These are phyloP conservation scores for Aspergillus terreus DNA, from an alignment of 2,329 filamentous ascomycete genomes.

Conservation along the genomic window DNA sequence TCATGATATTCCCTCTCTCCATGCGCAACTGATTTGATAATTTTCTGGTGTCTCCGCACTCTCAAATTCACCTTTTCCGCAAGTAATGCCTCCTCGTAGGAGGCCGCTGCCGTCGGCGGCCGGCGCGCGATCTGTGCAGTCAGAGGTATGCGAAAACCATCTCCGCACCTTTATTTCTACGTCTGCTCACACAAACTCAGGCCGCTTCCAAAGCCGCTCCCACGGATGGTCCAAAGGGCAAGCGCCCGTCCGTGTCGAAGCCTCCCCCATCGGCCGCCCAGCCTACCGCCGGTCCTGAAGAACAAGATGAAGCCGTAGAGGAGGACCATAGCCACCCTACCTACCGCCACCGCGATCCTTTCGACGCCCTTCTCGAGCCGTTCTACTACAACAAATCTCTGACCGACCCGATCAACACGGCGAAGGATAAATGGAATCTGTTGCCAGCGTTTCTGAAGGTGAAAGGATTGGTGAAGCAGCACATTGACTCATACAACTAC, in stretches of 20 bases:
- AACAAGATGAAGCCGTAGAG: constrained; percentile 12
- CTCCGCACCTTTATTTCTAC: constrained; percentile 9
- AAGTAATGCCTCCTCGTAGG: constrained; percentile 36
- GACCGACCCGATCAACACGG: constrained; percentile 67
- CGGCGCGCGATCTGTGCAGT: constrained; percentile 22
- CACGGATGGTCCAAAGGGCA: constrained; percentile 21
- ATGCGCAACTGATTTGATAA: background rate
- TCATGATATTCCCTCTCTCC: constrained; percentile 10
- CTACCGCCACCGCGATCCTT: constrained; percentile 38
- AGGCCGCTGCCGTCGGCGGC: constrained; percentile 30
- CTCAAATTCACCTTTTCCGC: background rate
- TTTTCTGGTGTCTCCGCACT: background rate
- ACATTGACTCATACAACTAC: constrained; percentile 98
- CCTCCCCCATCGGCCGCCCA: constrained; percentile 15
- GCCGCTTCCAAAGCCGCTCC: constrained; percentile 9
- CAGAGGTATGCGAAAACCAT: constrained; percentile 32
- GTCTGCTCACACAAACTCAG: background rate
- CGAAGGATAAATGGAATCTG: constrained; percentile 90
- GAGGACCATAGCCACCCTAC: constrained; percentile 18
- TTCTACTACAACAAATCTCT: constrained; percentile 67
- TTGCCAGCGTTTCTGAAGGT: constrained; percentile 97
- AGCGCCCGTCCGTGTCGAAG: constrained; percentile 26
- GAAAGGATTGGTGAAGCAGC: constrained; percentile 94
- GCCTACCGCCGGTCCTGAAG: constrained; percentile 14
- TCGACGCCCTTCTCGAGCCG: constrained; percentile 63